Conservation (phyloP, 805 yeast genomes). For the Suhomyces faveliae region DNA sequence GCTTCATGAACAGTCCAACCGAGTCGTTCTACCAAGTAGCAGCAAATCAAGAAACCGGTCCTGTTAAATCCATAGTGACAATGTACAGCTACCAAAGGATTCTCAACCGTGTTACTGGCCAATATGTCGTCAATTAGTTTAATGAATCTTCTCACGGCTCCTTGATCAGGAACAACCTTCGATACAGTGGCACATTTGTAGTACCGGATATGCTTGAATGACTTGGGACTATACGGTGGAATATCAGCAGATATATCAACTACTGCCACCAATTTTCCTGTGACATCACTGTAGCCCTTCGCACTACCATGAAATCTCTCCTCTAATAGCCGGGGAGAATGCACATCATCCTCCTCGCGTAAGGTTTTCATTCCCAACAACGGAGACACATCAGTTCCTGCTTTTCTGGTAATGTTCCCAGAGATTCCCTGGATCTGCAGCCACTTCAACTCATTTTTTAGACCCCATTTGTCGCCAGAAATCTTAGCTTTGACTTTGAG, state of each 20-base stretch:
- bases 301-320: conserved; percentile 38
- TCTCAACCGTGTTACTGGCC: conserved; percentile 15
- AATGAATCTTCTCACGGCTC: conserved; percentile 57
- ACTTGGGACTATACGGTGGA: conserved; percentile 67
- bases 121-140: conserved; percentile 50
- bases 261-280: conserved; percentile 49
- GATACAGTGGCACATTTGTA: conserved; percentile 76
- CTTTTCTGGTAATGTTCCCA: conserved; percentile 33
- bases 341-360: conserved; percentile 58
- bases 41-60: conserved; percentile 71
- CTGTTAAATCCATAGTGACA: conserved; percentile 83
- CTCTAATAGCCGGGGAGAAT: conserved; percentile 60
- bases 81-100: conserved; percentile 59
- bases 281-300: conserved; percentile 17
- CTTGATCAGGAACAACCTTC: conserved; percentile 67
- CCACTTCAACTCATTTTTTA: conserved; percentile 77
- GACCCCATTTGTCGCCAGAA: conserved; percentile 74
- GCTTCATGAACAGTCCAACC: conserved; percentile 65
- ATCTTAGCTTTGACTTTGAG: conserved; percentile 59
- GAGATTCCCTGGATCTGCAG: conserved; percentile 52
- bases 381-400: conserved; percentile 38
- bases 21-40: conserved; percentile 60
- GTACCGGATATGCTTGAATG: conserved; percentile 54
- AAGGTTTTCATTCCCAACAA: conserved; percentile 74
- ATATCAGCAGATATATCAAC: conserved; percentile 69